These are phyloP conservation scores for Beauveria rudraprayagi DNA, from an alignment of 2,329 filamentous ascomycete genomes.

Conservation along the genomic window DNA sequence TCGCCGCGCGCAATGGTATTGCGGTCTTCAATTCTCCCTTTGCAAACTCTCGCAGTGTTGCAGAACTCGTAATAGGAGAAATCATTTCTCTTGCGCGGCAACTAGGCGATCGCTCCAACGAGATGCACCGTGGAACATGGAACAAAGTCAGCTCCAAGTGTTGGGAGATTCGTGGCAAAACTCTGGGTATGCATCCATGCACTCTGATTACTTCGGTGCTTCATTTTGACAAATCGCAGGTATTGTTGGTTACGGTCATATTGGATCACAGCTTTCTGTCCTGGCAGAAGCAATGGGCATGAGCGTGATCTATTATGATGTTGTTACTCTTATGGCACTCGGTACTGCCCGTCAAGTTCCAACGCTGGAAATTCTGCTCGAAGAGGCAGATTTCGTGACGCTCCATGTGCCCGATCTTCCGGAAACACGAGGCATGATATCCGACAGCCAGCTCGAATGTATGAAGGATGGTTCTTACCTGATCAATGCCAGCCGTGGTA, in stretches of 20 bases:
- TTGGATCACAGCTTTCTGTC: slow-evolving; percentile 91
- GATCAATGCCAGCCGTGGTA: slow-evolving; percentile 92
- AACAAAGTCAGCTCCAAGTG: slow-evolving; percentile 96
- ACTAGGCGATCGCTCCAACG: slow-evolving; percentile 83
- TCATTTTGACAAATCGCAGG: slow-evolving; percentile 34
- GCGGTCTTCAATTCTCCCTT: slow-evolving; percentile 99
- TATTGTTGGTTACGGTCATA: slow-evolving; percentile 95
- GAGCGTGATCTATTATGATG: slow-evolving; percentile 95
- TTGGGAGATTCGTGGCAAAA: slow-evolving; percentile 98
- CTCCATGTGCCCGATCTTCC: slow-evolving; percentile 89
- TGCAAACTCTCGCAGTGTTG: slow-evolving; percentile 93
- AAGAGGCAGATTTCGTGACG: slow-evolving; percentile 82
- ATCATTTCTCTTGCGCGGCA: slow-evolving; percentile 89
- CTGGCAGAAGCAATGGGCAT: slow-evolving; percentile 97
- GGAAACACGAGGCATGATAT: slow-evolving; percentile 91
- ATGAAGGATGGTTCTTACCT: slow-evolving; percentile 94
- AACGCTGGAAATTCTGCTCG: slow-evolving; percentile 67
- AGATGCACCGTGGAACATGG: slow-evolving; percentile 92
- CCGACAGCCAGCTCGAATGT: slow-evolving; percentile 64
- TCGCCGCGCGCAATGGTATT: slow-evolving; percentile 76
- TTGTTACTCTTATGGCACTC: slow-evolving; percentile 87
- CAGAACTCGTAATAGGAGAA: slow-evolving; percentile 89
- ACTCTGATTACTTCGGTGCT: background rate
- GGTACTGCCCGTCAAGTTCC: slow-evolving; percentile 80
- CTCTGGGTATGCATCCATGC: slow-evolving; percentile 53